phyloP scores from a whole-genome alignment of 78 protist genomes.

The Dictyostelium discoideum region dicty_2.7 NC_007088.5:7047001-7047500 shows the following conservation, averaged over 20 bases:
- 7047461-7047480: not conserved
- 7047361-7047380: not conserved
- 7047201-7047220: not conserved
- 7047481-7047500: constrained; percentile 15
- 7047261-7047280: not conserved
- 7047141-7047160: not conserved
- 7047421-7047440: constrained; percentile 3
- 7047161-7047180: not conserved
- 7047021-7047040: constrained; percentile 75
- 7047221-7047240: constrained; percentile 17
- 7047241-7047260: constrained; percentile 2
- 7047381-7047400: not conserved
- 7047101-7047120: constrained; percentile 28
- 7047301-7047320: not conserved
- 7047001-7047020: constrained; percentile 87
- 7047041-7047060: constrained; percentile 41
- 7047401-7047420: not conserved
- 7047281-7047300: constrained; percentile 32
- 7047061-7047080: constrained; percentile 34
- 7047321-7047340: constrained; percentile 4
- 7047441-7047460: not conserved
- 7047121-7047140: constrained; percentile 46
- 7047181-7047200: not conserved
- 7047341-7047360: constrained; percentile 20
- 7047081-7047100: not conserved